phyloP scores from a whole-genome alignment of 2,329 filamentous ascomycete species.

The Fusarium paranaense region DNA sequence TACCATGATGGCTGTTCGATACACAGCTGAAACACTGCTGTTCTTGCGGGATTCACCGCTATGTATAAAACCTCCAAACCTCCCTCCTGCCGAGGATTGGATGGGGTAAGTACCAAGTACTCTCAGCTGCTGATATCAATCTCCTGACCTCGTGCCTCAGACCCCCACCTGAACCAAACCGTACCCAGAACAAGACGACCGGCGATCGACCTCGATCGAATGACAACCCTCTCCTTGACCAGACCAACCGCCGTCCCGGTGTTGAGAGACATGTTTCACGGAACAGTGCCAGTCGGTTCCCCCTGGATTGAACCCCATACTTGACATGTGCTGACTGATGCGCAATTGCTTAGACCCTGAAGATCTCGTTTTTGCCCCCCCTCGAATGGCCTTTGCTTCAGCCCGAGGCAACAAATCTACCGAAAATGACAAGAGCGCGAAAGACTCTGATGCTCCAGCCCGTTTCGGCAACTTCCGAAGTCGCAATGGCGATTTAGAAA shows the following conservation, averaged over 20 bases:
- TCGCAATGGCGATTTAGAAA: slow-evolving; percentile 63
- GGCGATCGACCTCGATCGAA: slow-evolving; percentile 59
- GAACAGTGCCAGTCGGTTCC: slow-evolving; percentile 66
- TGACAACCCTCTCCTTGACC: slow-evolving; percentile 60
- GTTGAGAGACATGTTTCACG: slow-evolving; percentile 67
- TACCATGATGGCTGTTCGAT: slow-evolving; percentile 72
- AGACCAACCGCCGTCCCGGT: slow-evolving; percentile 63
- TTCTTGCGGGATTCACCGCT: slow-evolving; percentile 84
- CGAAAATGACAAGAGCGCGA: slow-evolving; percentile 65
- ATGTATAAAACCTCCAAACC: slow-evolving; percentile 80
- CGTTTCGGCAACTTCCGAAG: slow-evolving; percentile 69
- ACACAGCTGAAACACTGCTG: slow-evolving; percentile 81
- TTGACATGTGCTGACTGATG: slow-evolving; percentile 26
- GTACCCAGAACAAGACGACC: slow-evolving; percentile 57
- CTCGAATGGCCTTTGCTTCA: slow-evolving; percentile 85
- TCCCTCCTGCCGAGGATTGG: slow-evolving; percentile 93
- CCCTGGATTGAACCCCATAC: background rate
- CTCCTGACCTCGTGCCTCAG: slow-evolving; percentile 47
- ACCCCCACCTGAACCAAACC: slow-evolving; percentile 58
- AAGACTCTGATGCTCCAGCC: slow-evolving; percentile 65
- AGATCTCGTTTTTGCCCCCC: slow-evolving; percentile 87
- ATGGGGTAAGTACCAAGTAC: slow-evolving; percentile 78
- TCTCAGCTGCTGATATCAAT: slow-evolving; percentile 20
- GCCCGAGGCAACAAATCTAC: slow-evolving; percentile 68
- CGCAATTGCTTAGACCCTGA: slow-evolving; percentile 67